phyloP scores from a whole-genome alignment of 805 yeast genomes.

The Candida michaelii region DNA sequence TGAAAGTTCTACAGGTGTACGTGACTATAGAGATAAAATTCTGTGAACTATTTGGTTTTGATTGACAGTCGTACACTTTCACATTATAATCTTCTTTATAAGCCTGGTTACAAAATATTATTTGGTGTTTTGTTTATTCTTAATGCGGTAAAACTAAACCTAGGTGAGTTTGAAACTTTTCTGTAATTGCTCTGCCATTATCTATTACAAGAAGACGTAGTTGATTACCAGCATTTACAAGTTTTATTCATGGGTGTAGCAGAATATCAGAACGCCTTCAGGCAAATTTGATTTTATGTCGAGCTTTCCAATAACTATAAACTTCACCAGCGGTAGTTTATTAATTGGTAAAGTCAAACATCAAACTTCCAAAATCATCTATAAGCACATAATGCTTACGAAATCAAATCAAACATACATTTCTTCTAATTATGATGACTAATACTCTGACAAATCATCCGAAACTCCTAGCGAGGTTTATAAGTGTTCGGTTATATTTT shows the following conservation, averaged over 20 bases:
- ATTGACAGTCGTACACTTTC: background rate
- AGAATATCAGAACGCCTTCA: slow-evolving; percentile 1
- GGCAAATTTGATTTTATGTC: background rate
- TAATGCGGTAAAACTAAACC: background rate
- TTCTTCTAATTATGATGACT: background rate
- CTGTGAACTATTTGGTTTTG: background rate
- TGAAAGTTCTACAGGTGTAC: background rate
- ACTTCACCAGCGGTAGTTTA: background rate
- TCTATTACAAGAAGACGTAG: background rate
- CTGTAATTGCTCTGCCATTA: background rate
- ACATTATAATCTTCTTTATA: background rate
- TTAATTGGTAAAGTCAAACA: background rate
- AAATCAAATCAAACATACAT: background rate
- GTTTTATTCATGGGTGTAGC: background rate
- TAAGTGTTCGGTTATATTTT: background rate
- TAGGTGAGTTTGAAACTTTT: background rate
- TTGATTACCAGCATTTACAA: background rate
- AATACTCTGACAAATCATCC: slow-evolving; percentile 1
- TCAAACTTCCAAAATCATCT: background rate
- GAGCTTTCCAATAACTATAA: background rate
- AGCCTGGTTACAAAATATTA: background rate
- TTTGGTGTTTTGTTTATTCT: background rate
- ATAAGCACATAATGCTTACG: slow-evolving; percentile 1
- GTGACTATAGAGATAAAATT: background rate
- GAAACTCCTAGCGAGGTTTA: background rate